These are phyloP conservation scores for Ceratobasidium theobromae DNA, from an alignment of 1,284 basidiomycete genomes.

Conservation along the genomic window DNA sequence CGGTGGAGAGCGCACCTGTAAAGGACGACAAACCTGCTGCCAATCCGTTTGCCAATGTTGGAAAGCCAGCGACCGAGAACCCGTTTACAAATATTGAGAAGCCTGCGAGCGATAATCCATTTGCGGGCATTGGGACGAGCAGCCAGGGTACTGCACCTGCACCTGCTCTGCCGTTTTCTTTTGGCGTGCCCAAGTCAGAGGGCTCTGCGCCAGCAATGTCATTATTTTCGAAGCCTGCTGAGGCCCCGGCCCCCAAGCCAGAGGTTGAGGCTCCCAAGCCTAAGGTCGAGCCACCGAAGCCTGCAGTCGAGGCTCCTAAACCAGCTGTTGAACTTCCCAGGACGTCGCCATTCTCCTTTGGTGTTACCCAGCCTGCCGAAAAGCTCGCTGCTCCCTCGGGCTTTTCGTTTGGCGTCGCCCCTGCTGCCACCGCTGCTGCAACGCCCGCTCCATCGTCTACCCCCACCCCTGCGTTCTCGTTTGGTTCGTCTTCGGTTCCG, in stretches of 20 bases:
- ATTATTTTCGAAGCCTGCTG: no score
- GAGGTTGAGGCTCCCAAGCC: not conserved
- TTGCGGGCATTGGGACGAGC: constrained; percentile 8
- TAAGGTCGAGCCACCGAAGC: not conserved
- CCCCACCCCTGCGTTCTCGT: constrained; percentile 40
- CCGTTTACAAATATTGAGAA: not conserved
- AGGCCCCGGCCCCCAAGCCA: constrained; percentile 56
- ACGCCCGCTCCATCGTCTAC: constrained; percentile 40
- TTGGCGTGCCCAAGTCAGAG: not conserved
- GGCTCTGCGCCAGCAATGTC: not conserved
- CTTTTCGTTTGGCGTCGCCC: constrained; percentile 9
- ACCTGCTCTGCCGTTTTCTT: constrained; percentile 1
- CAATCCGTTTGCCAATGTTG: not conserved
- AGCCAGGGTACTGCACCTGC: not conserved
- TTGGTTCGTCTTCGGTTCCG: not conserved
- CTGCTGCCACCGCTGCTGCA: constrained; percentile 44
- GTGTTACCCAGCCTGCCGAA: constrained; percentile 21
- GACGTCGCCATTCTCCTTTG: constrained; percentile 43
- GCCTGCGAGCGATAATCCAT: not conserved
- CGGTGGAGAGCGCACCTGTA: not conserved
- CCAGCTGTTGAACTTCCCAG: constrained; percentile 36
- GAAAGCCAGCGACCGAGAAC: not conserved
- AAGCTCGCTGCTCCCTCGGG: not conserved
- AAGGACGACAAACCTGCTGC: not conserved
- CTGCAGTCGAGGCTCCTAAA: constrained; percentile 34